Conservation (phyloP, 192 early-diverging fungal species). For the Pecoramyces ruminantium region DNA sequence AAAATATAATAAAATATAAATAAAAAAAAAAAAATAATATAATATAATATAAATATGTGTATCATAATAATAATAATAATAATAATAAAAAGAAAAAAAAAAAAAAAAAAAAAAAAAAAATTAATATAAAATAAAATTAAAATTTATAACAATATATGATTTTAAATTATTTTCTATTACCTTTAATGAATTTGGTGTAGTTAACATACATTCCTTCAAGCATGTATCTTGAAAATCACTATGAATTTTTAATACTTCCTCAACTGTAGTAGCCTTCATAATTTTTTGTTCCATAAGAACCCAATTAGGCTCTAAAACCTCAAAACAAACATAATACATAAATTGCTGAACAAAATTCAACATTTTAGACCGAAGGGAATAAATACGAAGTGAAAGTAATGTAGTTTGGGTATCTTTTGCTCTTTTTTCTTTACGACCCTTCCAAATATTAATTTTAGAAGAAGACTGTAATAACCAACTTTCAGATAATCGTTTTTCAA, state of each 20-base stretch:
- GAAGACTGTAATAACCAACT: slow-evolving; percentile 55
- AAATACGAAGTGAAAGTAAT: slow-evolving; percentile 35
- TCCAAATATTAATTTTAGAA: not conserved
- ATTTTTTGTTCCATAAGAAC: slow-evolving; percentile 43
- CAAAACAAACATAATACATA: slow-evolving; percentile 71
- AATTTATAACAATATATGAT: too few relatives aligned
- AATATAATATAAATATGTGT: too few relatives aligned
- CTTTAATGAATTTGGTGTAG: slow-evolving; percentile 62
- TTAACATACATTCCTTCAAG: slow-evolving; percentile 80
- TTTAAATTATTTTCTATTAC: too few relatives aligned
- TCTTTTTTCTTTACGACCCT: not conserved
- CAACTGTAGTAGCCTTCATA: slow-evolving; percentile 56
- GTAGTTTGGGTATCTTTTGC: not conserved
- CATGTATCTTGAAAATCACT: slow-evolving; percentile 70
- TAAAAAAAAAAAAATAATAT: too few relatives aligned
- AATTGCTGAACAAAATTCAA: slow-evolving; percentile 83
- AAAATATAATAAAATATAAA: too few relatives aligned
- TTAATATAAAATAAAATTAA: too few relatives aligned
- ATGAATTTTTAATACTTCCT: slow-evolving; percentile 66
- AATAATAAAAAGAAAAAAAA: not conserved
- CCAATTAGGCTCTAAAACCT: slow-evolving; percentile 90
- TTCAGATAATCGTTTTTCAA: slow-evolving; percentile 60
- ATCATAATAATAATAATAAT: too few relatives aligned
- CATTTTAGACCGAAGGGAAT: slow-evolving; percentile 63
- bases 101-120: too few relatives aligned